Conservation (phyloP, 257 asterid genomes). For the Prunella vulgaris region DNA sequence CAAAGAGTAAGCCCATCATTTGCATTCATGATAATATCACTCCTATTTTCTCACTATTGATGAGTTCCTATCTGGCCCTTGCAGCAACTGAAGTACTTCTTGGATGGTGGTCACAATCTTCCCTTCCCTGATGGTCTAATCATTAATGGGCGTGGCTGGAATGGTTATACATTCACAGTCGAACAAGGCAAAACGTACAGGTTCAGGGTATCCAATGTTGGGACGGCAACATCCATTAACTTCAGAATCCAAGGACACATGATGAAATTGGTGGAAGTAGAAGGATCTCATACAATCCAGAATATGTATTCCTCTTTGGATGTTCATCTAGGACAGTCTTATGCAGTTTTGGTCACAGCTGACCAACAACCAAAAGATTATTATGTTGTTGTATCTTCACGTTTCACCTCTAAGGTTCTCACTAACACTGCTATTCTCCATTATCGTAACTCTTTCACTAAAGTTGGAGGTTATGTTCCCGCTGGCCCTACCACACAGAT, state of each 20-base stretch:
- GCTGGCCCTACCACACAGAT: constrained; percentile 81
- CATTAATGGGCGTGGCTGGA: constrained; percentile 93
- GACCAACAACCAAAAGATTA: constrained; percentile 82
- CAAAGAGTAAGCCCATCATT: constrained; percentile 56
- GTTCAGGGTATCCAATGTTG: constrained; percentile 89
- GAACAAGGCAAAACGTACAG: constrained; percentile 86
- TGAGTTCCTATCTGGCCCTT: constrained; percentile 21
- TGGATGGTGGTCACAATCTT: constrained; percentile 77
- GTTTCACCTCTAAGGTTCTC: constrained; percentile 70
- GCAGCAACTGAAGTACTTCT: constrained; percentile 70
- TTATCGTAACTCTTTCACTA: constrained; percentile 63
- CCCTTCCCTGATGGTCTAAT: constrained; percentile 91
- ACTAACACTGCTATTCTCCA: constrained; percentile 86
- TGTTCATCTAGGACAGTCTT: constrained; percentile 83
- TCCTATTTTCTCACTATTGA: not conserved
- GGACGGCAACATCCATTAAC: constrained; percentile 66
- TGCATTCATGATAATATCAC: not conserved
- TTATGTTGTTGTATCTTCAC: constrained; percentile 69
- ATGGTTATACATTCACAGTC: constrained; percentile 79
- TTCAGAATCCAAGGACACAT: constrained; percentile 85
- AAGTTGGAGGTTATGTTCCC: constrained; percentile 72
- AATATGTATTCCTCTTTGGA: constrained; percentile 66
- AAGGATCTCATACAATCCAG: constrained; percentile 95
- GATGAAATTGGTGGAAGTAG: constrained; percentile 89
- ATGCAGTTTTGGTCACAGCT: constrained; percentile 82